These are phyloP conservation scores for Aquilaria agallochum DNA, from an alignment of 441 rosid genomes.

Conservation along the genomic window DNA sequence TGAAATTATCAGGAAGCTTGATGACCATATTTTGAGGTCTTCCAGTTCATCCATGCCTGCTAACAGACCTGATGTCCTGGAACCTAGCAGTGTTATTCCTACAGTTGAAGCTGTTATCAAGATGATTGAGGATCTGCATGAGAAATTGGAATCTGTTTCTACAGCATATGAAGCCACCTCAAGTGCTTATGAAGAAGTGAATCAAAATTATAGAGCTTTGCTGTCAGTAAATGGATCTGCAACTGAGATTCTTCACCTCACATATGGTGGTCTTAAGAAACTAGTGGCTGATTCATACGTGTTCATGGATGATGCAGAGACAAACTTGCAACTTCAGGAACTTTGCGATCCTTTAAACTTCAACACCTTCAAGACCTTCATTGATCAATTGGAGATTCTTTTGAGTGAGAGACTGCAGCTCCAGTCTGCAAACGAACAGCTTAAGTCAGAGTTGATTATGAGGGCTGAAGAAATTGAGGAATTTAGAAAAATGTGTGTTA, in stretches of 20 bases:
- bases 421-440: conserved; percentile 49
- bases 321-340: conserved; percentile 27
- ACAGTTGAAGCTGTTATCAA: conserved; percentile 61
- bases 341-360: conserved; percentile 43
- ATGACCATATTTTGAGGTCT: conserved; percentile 36
- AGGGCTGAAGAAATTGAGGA: conserved; percentile 57
- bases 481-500: conserved; percentile 42
- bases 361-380: conserved; percentile 35
- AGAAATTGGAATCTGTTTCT: conserved; percentile 50
- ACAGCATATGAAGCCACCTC: conserved; percentile 41
- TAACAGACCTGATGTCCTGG: conserved; percentile 33
- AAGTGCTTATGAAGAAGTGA: conserved; percentile 41
- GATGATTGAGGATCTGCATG: conserved; percentile 53
- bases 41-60: conserved; percentile 19
- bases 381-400: conserved; percentile 51
- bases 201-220: conserved; percentile 46
- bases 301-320: conserved; percentile 28
- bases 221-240: conserved; percentile 42
- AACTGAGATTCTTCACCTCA: conserved; percentile 30
- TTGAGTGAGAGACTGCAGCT: conserved; percentile 62
- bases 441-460: conserved; percentile 52
- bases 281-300: conserved; percentile 43
- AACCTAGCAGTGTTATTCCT: conserved; percentile 39
- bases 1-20: conserved; percentile 67
- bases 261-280: conserved; percentile 52